Percentiles rank a stretch among this genome's conserved stretches.
phyloP scores from a whole-genome alignment of 2,329 filamentous ascomycete species.

The Paraphoma chrysanthemicola region DNA sequence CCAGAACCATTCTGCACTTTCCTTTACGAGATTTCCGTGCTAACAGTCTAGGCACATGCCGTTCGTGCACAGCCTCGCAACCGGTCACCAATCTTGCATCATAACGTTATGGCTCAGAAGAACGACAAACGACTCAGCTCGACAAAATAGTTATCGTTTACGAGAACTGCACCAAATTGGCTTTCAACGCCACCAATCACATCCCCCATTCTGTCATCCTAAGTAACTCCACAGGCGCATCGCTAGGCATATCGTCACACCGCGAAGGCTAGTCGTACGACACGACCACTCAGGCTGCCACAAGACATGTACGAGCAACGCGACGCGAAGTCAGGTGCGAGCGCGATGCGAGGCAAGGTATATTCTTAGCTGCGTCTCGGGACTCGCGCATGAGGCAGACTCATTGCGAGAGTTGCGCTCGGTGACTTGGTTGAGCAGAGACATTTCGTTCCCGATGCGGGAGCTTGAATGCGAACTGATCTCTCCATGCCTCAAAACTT shows the following conservation, averaged over 20 bases:
- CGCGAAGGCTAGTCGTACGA: conserved; percentile 1
- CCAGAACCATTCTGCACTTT: too few relatives aligned
- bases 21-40: too few relatives aligned
- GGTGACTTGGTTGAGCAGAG: conserved; percentile 2
- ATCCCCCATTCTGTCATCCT: not conserved
- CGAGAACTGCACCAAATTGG: not conserved
- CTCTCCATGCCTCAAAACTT: not conserved
- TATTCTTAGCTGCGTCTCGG: conserved; percentile 6
- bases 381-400: conserved; percentile 23
- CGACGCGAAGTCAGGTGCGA: conserved; percentile 36
- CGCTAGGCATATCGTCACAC: conserved; percentile 8
- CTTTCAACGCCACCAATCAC: not conserved
- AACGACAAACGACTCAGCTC: not conserved
- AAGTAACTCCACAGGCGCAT: conserved; percentile 1
- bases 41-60: not conserved
- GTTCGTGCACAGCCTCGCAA: not conserved
- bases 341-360: conserved; percentile 9
- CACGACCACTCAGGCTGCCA: conserved; percentile 2
- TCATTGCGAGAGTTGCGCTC: conserved; percentile 5
- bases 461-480: not conserved
- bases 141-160: not conserved
- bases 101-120: not conserved
- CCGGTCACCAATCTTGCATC: not conserved
- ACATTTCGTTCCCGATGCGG: conserved; percentile 1
- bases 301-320: conserved; percentile 19